Base-by-base conservation (phyloP, 768 basidiomycete species). In the Mycena pura region DNA sequence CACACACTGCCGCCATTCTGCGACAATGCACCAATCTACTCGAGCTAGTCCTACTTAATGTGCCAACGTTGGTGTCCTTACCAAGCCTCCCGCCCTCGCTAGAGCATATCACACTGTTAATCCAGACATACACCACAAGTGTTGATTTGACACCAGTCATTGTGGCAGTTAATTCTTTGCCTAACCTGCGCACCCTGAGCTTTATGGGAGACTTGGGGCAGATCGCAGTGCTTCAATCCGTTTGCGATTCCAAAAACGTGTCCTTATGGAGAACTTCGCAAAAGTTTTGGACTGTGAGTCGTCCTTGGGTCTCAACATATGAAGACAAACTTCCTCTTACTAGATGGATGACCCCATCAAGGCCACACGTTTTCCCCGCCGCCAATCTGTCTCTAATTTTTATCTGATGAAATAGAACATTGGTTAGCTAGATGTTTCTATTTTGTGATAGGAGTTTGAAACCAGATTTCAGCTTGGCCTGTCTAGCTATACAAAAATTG, bases 21-120 rank as follows among this genome's bases (percentile, higher is more conserved):
- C 66, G 63, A 25, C 63, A 68, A 22, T 83, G 80, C 66, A 72
- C 69, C 0, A 70, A 68, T 38, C 73, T 84, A 15, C 68, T 78
- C 55, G 82, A 84, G 52, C 62, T 84, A 13, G 59, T 78, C 15
- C 45, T 82, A 17, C 69, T 75, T 32, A 77, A 72, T 39, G 56
- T 80, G 3, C 78, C 80, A 5, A 68, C 66, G 1, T 45, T 78
- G 13, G 49, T 77, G 27, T 69, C 72, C 0, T 70, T 82, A 19
- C 64, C 66, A 19, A 71, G 55, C 9, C 58, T 84, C 8, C 76
- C 82, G 6, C 55, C 56, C 10, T 72, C 76, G 2, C 66, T 84
- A 29, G 74, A 81, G 52, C 81, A 82, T 56, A 60, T 84, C 5
- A 70, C 70, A 29, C 74, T 81, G 60, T 67, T 78, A 31, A 77